These are phyloP conservation scores for Clonostachys chloroleuca DNA, from an alignment of 2,329 filamentous ascomycete genomes.

Conservation along the genomic window DNA sequence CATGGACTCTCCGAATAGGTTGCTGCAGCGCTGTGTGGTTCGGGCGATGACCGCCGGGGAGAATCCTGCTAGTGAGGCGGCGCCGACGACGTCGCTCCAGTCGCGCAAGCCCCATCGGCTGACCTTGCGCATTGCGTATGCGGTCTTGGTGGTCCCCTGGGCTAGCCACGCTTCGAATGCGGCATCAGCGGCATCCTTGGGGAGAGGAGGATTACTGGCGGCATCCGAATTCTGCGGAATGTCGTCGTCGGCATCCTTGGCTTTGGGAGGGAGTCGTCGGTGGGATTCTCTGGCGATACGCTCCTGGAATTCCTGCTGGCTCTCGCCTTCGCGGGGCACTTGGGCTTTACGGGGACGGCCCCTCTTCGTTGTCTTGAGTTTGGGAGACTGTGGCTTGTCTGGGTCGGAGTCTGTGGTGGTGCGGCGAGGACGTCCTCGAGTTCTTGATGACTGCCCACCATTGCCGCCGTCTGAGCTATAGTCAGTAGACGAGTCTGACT, in stretches of 20 bases:
- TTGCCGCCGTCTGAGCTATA: slow-evolving; percentile 21
- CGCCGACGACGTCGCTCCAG: slow-evolving; percentile 81
- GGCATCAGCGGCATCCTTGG: slow-evolving; percentile 19
- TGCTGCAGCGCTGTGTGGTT: slow-evolving; percentile 68
- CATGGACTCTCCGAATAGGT: slow-evolving; percentile 72
- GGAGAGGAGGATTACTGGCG: slow-evolving; percentile 7
- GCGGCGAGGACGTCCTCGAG: slow-evolving; percentile 13
- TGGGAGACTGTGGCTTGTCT: background rate
- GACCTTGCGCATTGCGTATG: background rate
- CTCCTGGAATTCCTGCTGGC: background rate
- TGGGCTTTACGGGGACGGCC: slow-evolving; percentile 36
- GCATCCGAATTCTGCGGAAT: slow-evolving; percentile 24
- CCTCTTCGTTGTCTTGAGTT: slow-evolving; percentile 4
- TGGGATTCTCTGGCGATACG: slow-evolving; percentile 40
- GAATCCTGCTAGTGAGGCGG: slow-evolving; percentile 73
- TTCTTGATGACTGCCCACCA: background rate
- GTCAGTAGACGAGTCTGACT: slow-evolving; percentile 32
- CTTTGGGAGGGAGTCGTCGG: slow-evolving; percentile 18
- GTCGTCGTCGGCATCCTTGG: slow-evolving; percentile 24
- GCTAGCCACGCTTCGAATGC: background rate
- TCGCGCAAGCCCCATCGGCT: slow-evolving; percentile 49
- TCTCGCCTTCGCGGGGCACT: slow-evolving; percentile 25
- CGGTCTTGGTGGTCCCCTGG: background rate
- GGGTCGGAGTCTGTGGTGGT: slow-evolving; percentile 4
- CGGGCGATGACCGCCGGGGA: slow-evolving; percentile 59